These are phyloP conservation scores for Aspergillus fischeri DNA, from an alignment of 2,329 filamentous ascomycete species.

Conservation along the genomic window DNA sequence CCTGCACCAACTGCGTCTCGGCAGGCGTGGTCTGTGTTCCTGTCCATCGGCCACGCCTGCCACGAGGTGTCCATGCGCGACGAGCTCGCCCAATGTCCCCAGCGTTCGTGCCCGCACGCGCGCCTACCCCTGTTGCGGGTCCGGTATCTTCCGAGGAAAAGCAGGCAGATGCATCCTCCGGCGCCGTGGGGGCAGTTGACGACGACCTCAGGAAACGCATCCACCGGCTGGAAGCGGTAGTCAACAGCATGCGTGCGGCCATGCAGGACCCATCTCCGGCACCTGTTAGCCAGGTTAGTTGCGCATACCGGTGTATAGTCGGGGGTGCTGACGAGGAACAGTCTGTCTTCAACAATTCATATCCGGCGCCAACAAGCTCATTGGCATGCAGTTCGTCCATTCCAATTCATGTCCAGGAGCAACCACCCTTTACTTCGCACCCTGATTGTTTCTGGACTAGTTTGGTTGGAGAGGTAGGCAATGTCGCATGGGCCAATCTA, in stretches of 20 bases:
- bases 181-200: background rate
- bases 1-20: constrained; percentile 15
- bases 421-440: background rate
- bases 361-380: background rate
- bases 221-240: background rate
- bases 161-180: background rate
- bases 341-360: background rate
- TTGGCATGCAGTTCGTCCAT: background rate
- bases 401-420: background rate
- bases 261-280: background rate
- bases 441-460: background rate
- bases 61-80: constrained; percentile 13
- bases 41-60: constrained; percentile 12
- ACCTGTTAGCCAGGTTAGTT: background rate
- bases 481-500: too few relatives aligned
- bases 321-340: background rate
- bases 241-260: background rate
- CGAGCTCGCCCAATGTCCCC: background rate
- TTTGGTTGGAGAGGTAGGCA: background rate
- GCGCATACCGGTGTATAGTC: background rate
- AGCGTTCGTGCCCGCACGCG: background rate
- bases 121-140: background rate
- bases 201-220: background rate
- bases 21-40: constrained; percentile 11
- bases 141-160: background rate